Percentiles rank a stretch among this genome's conserved stretches.
Evolutionary conservation across 768 basidiomycete species (phyloP).

Genomic region (Tulasnella sp.): DNA sequence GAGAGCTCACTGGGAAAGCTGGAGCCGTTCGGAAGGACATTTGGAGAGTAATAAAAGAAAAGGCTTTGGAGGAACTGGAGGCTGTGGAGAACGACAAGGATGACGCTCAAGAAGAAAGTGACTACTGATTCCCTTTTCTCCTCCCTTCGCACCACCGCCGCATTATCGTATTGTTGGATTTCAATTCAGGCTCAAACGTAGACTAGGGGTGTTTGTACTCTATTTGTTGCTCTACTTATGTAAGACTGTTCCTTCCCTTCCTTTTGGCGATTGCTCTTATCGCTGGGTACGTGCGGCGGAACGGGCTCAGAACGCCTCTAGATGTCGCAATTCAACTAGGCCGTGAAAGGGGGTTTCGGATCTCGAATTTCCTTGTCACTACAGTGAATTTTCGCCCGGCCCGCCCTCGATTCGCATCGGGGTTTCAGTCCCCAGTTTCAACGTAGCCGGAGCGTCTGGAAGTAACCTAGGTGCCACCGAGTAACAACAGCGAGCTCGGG

Average conservation of each 20-base stretch:
- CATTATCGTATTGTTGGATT: background rate
- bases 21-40: conserved; percentile 64
- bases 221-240: conserved; percentile 8
- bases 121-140: background rate
- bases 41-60: conserved; percentile 72
- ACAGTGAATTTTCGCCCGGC: background rate
- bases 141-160: background rate
- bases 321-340: background rate
- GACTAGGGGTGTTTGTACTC: conserved; percentile 9
- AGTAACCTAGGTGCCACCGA: background rate
- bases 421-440: background rate
- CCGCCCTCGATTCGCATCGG: background rate
- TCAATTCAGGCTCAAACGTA: background rate
- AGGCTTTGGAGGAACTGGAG: conserved; percentile 66
- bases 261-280: background rate
- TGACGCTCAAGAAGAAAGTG: conserved; percentile 23
- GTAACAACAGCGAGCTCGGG: background rate
- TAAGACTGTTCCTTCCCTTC: background rate
- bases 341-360: background rate
- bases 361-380: background rate
- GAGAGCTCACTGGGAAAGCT: conserved; percentile 74
- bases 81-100: conserved; percentile 18
- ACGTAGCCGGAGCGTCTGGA: background rate
- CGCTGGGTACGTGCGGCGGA: background rate
- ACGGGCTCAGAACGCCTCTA: background rate